Evolutionary conservation across 2,329 filamentous ascomycete species (phyloP).

Genomic region (Aureobasidium lini): DNA sequence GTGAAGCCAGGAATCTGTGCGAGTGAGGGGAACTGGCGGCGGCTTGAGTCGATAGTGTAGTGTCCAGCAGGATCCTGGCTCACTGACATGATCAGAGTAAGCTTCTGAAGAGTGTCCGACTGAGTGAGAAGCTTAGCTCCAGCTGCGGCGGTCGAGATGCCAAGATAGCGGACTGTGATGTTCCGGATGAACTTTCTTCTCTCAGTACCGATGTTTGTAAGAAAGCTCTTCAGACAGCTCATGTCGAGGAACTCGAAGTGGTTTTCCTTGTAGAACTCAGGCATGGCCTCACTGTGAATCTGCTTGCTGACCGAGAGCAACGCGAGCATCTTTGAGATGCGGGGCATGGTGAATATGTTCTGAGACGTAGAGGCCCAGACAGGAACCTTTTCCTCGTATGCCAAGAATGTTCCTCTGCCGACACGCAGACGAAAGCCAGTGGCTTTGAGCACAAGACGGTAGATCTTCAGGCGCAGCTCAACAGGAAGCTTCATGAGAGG

Average conservation of each 20-base stretch:
- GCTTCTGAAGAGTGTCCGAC: background rate
- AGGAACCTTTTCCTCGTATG: background rate
- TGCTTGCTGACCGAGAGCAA: conserved; percentile 20
- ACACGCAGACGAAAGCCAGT: background rate
- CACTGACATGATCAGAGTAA: background rate
- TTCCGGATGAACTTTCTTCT: background rate
- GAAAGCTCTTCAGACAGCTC: background rate
- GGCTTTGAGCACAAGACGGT: background rate
- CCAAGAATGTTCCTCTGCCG: background rate
- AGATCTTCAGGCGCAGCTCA: background rate
- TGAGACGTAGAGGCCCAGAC: background rate
- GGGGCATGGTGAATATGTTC: background rate
- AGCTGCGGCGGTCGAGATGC: background rate
- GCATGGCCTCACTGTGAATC: conserved; percentile 17
- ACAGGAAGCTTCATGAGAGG: background rate
- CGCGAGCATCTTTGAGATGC: background rate
- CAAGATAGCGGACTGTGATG: background rate
- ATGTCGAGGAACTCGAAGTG: conserved; percentile 12
- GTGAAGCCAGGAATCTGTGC: background rate
- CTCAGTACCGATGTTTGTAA: background rate
- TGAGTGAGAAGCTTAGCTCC: background rate
- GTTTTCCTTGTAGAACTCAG: conserved; percentile 18
- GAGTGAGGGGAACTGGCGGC: background rate
- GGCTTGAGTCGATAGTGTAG: background rate
- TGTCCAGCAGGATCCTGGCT: background rate